Evolutionary conservation across 768 basidiomycete genomes (phyloP).

Genomic region (Pleurotus giganteus): DNA sequence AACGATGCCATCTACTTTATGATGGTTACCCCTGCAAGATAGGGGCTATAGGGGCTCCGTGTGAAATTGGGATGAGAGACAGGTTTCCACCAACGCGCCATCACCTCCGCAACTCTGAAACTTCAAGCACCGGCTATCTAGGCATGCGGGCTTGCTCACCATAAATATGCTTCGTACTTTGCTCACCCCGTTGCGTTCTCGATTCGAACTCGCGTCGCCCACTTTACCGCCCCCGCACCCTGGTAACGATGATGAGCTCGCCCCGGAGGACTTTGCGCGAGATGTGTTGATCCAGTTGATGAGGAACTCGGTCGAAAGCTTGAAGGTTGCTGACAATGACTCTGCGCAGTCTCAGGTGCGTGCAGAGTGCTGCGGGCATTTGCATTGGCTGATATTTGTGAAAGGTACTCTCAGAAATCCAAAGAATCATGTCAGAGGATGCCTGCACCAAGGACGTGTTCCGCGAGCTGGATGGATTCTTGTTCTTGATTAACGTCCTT

Average conservation of each 20-base stretch:
- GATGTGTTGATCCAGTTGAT: slow-evolving; percentile 73
- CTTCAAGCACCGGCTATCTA: not conserved
- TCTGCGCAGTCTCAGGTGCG: slow-evolving; percentile 53
- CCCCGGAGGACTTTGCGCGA: slow-evolving; percentile 70
- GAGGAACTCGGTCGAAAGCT: slow-evolving; percentile 63
- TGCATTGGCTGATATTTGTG: not conserved
- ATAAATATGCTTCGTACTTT: slow-evolving; percentile 53
- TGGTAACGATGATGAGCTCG: slow-evolving; percentile 34
- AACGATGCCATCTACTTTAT: too few species aligned
- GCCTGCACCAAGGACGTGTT: slow-evolving; percentile 69
- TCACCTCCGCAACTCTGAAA: not conserved
- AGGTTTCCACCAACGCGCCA: not conserved
- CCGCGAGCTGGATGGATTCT: slow-evolving; percentile 79
- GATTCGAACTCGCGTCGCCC: slow-evolving; percentile 40
- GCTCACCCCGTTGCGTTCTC: slow-evolving; percentile 55
- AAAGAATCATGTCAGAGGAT: slow-evolving; percentile 66
- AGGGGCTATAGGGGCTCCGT: not conserved
- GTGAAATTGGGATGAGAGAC: not conserved
- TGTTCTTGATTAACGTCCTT: slow-evolving; percentile 70
- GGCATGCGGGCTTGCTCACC: not conserved
- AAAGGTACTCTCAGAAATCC: slow-evolving; percentile 66
- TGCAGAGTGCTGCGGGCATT: slow-evolving; percentile 4
- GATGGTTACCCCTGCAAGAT: not conserved
- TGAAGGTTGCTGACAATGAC: slow-evolving; percentile 56
- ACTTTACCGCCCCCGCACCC: slow-evolving; percentile 12